A percentile compares a stretch with the other conserved stretches of the same genome.
phyloP scores from a whole-genome alignment of 2,329 filamentous ascomycete species.

The Fusarium sp. region DNA sequence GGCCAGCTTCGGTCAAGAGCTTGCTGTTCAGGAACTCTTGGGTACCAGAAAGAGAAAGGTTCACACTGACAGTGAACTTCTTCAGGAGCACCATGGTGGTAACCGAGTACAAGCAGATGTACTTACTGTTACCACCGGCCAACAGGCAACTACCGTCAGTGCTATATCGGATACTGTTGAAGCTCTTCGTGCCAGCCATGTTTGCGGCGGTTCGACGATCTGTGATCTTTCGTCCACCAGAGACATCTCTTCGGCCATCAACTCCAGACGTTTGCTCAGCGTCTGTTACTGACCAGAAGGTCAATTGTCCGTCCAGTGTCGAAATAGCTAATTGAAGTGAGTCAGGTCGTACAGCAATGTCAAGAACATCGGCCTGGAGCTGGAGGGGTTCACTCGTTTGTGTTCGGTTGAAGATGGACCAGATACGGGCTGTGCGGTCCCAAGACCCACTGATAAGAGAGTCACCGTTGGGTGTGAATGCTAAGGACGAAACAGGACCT shows the following conservation, averaged over 20 bases:
- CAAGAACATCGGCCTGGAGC: conserved; percentile 89
- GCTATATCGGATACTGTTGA: conserved; percentile 89
- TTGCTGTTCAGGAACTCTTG: conserved; percentile 97
- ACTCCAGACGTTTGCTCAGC: conserved; percentile 87
- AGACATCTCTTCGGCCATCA: conserved; percentile 91
- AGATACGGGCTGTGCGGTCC: conserved; percentile 95
- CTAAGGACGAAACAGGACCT: conserved; percentile 87
- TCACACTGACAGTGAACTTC: conserved; percentile 95
- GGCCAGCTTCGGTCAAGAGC: conserved; percentile 89
- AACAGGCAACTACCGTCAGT: conserved; percentile 91
- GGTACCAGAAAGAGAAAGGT: conserved; percentile 94
- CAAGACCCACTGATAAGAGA: conserved; percentile 92
- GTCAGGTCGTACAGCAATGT: conserved; percentile 88
- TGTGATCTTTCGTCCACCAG: conserved; percentile 87
- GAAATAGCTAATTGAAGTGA: conserved; percentile 91
- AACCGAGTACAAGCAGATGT: conserved; percentile 97
- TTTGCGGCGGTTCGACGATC: conserved; percentile 94
- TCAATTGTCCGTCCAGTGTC: conserved; percentile 91
- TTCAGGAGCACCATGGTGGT: conserved; percentile 90
- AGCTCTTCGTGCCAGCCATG: conserved; percentile 88
- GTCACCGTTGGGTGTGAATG: conserved; percentile 88
- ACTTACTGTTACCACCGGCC: conserved; percentile 96
- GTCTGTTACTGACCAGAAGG: conserved; percentile 93
- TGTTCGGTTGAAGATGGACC: conserved; percentile 93
- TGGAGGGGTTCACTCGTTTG: conserved; percentile 96